Evolutionary conservation across 805 yeast genomes (phyloP).

Genomic region (Pichia cephalocereana): DNA sequence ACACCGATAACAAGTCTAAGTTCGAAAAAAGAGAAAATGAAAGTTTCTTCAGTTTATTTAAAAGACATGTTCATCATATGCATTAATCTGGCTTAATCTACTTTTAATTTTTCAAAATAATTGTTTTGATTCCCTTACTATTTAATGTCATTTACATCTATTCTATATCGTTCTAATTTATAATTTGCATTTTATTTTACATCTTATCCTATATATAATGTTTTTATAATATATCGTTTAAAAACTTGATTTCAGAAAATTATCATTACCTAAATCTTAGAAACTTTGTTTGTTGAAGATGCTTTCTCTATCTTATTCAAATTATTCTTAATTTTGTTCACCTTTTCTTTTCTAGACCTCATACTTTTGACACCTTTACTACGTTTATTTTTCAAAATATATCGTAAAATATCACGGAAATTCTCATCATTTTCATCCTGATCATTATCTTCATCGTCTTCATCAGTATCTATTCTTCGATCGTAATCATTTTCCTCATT

Average conservation of each 20-base stretch:
- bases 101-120: too few relatives aligned
- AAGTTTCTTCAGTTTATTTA: constrained; percentile 14
- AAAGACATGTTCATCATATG: constrained; percentile 9
- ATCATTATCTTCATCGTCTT: neutral
- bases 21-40: constrained; percentile 23
- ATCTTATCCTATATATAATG: neutral
- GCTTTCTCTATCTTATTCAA: constrained; percentile 1
- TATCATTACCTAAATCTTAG: neutral
- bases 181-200: neutral
- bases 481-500: neutral
- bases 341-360: neutral
- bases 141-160: neutral
- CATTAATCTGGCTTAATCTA: neutral
- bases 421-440: constrained; percentile 5
- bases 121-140: neutral
- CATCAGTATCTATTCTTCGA: neutral
- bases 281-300: neutral
- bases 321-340: constrained; percentile 1
- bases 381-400: constrained; percentile 1
- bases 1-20: constrained; percentile 22
- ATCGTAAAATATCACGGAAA: constrained; percentile 1
- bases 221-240: neutral
- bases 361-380: neutral
- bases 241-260: neutral
- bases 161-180: neutral